Conservation (phyloP, 2,329 filamentous ascomycete genomes). For the Aspergillus fischeri region DNA sequence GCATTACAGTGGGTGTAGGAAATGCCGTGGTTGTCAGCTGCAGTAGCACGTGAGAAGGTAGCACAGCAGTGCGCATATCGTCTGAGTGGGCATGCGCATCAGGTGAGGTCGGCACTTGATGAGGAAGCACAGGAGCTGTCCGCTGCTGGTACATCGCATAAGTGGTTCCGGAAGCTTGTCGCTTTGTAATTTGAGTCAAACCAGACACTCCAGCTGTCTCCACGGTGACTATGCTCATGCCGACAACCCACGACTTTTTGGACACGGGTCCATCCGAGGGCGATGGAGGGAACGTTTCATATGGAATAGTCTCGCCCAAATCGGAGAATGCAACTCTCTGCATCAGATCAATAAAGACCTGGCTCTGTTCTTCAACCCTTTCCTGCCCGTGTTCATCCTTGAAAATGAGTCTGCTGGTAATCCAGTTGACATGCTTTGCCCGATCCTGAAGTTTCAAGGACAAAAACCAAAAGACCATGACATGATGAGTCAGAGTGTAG, state of each 20-base stretch:
- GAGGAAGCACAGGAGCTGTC: constrained; percentile 42
- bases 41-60: constrained; percentile 45
- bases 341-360: constrained; percentile 94
- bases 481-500: constrained; percentile 87
- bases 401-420: constrained; percentile 76
- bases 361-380: constrained; percentile 81
- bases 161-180: constrained; percentile 49
- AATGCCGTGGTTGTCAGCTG: constrained; percentile 42
- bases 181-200: constrained; percentile 47
- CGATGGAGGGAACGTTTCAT: constrained; percentile 38
- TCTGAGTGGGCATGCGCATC: constrained; percentile 38
- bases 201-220: constrained; percentile 47
- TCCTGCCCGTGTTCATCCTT: constrained; percentile 70
- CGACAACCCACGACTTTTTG: constrained; percentile 49
- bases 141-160: constrained; percentile 46
- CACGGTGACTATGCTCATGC: constrained; percentile 50
- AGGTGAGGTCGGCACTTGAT: constrained; percentile 40
- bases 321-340: constrained; percentile 83
- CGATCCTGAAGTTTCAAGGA: constrained; percentile 81
- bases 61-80: constrained; percentile 37
- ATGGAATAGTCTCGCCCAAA: constrained; percentile 61
- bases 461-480: constrained; percentile 96
- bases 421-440: constrained; percentile 81
- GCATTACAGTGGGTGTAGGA: constrained; percentile 48
- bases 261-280: constrained; percentile 39